phyloP scores from a whole-genome alignment of 805 yeast species.

The Saturnispora silvae region DNA sequence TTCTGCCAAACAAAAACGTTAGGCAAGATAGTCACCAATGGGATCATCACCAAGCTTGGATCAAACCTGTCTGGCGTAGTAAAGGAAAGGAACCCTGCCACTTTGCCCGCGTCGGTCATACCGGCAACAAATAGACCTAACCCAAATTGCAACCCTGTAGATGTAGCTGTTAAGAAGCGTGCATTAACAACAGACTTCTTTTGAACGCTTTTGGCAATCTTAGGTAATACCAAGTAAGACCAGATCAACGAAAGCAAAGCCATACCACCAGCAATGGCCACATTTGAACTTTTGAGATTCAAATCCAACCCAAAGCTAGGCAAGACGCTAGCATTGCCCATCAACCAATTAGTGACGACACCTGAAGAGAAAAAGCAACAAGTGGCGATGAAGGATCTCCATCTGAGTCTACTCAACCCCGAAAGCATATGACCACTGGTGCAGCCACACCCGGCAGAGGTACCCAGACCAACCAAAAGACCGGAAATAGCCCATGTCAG shows the following conservation, averaged over 20 bases:
- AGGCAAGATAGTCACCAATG: constrained; percentile 34
- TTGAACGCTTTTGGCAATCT: constrained; percentile 8
- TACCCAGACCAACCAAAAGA: constrained; percentile 36
- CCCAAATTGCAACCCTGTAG: constrained; percentile 30
- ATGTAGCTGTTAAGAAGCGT: constrained; percentile 8
- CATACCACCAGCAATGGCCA: constrained; percentile 8
- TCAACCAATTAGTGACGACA: constrained; percentile 15
- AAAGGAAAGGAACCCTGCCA: constrained; percentile 36
- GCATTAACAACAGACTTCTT: background rate
- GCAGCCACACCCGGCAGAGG: constrained; percentile 39
- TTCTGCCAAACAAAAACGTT: constrained; percentile 30
- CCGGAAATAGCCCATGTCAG: constrained; percentile 25
- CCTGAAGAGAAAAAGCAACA: constrained; percentile 28
- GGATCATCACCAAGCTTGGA: constrained; percentile 36
- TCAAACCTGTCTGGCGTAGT: constrained; percentile 30
- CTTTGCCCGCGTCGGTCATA: constrained; percentile 34
- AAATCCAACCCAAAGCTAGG: background rate
- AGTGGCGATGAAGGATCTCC: constrained; percentile 37
- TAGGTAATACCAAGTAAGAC: constrained; percentile 24
- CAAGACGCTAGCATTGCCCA: constrained; percentile 4
- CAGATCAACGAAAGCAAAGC: constrained; percentile 10
- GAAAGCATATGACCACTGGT: constrained; percentile 47
- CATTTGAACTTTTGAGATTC: background rate
- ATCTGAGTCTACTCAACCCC: constrained; percentile 37
- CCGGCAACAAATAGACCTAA: constrained; percentile 38